Percentiles rank a stretch among this genome's conserved stretches.
Evolutionary conservation across 179 eudicot species (phyloP).

Genomic region (Camellia oleifera): DNA sequence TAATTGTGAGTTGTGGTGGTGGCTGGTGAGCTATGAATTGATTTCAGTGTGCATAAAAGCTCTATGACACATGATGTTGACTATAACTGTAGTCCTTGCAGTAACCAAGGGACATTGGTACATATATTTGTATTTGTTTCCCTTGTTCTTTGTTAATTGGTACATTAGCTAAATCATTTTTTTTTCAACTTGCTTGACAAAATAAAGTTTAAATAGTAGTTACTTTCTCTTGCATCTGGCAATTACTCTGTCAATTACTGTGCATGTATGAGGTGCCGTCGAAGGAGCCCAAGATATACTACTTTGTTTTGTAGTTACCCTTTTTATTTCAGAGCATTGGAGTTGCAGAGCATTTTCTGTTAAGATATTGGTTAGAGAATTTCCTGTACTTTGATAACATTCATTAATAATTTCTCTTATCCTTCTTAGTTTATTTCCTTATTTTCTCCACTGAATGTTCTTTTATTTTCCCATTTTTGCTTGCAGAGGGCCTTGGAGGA

Average conservation of each 20-base stretch:
- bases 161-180: too few species aligned
- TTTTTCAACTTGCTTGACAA: too few species aligned
- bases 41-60: neutral
- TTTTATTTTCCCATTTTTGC: neutral
- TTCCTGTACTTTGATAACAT: neutral
- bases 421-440: neutral
- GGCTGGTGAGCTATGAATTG: neutral
- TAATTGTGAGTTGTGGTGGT: neutral
- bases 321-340: neutral
- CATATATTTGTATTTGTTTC: too few species aligned
- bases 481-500: slow-evolving; percentile 79
- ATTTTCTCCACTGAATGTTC: neutral
- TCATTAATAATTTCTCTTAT: neutral
- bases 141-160: too few species aligned
- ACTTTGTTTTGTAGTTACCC: neutral
- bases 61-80: neutral
- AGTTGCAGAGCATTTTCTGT: neutral
- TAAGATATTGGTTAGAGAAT: neutral
- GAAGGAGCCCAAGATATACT: neutral
- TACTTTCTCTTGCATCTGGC: too few species aligned
- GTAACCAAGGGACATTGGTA: neutral
- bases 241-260: too few species aligned
- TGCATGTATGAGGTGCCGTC: neutral
- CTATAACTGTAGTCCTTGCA: neutral
- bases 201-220: too few species aligned